Conservation (phyloP, 345 rosid genomes). For the Erysimum cheiranthoides region DNA sequence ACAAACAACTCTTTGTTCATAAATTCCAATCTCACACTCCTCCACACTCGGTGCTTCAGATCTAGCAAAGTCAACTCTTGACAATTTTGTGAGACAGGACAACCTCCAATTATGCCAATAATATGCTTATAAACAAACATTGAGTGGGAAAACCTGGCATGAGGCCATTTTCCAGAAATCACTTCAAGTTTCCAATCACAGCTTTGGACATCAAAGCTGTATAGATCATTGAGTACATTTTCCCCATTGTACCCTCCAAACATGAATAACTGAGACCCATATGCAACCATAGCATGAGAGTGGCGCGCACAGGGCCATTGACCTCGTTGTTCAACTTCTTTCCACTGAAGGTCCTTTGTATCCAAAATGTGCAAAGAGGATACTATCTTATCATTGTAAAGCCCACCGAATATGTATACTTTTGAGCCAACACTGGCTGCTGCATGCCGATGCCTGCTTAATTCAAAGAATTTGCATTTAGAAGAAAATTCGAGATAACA, state of each 20-base stretch:
- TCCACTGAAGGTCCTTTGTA: conserved; percentile 64
- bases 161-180: conserved; percentile 70
- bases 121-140: conserved; percentile 71
- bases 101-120: conserved; percentile 91
- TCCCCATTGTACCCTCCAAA: conserved; percentile 87
- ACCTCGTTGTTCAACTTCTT: conserved; percentile 60
- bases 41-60: conserved; percentile 61
- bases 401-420: conserved; percentile 82
- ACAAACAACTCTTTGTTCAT: conserved; percentile 73
- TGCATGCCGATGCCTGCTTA: conserved; percentile 86
- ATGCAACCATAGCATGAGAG: conserved; percentile 86
- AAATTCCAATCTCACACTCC: conserved; percentile 63
- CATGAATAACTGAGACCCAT: conserved; percentile 63
- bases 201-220: conserved; percentile 69
- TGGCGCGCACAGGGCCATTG: conserved; percentile 82
- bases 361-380: conserved; percentile 68
- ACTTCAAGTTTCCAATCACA: conserved; percentile 72
- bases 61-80: conserved; percentile 80
- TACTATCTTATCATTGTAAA: conserved; percentile 56
- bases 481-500: background rate
- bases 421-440: conserved; percentile 74
- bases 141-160: conserved; percentile 88
- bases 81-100: conserved; percentile 75
- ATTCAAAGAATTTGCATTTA: conserved; percentile 35
- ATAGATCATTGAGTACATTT: conserved; percentile 73